These are phyloP conservation scores for Isochrysis galbana DNA, from an alignment of 78 protist species.

Conservation along the genomic window DNA sequence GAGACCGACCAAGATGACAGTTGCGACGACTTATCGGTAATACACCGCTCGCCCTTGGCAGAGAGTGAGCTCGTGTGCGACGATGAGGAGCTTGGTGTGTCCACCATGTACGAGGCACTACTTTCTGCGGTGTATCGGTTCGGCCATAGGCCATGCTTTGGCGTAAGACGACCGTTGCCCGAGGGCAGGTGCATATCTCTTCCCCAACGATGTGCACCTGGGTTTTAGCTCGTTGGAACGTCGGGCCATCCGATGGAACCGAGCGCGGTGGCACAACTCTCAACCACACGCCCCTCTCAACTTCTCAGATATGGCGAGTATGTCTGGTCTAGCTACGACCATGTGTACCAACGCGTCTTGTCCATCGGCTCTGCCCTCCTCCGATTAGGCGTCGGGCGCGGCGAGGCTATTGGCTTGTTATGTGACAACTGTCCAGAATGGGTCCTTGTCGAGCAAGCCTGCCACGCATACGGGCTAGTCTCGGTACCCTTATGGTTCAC, in stretches of 20 bases:
- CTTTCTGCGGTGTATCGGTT: not conserved
- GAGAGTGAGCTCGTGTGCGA: not conserved
- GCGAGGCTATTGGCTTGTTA: not conserved
- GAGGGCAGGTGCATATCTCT: too few relatives aligned
- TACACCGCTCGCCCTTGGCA: not conserved
- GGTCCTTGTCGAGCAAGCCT: slow-evolving; percentile 4
- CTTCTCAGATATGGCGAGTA: not conserved
- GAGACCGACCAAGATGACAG: too few relatives aligned
- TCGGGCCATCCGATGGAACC: not conserved
- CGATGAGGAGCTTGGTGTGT: slow-evolving; percentile 11
- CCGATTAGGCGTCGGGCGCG: not conserved
- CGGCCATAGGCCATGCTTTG: not conserved
- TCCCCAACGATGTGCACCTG: too few relatives aligned
- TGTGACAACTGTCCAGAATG: not conserved
- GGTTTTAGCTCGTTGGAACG: too few relatives aligned
- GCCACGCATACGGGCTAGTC: slow-evolving; percentile 15
- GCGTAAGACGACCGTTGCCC: not conserved
- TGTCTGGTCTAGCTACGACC: not conserved
- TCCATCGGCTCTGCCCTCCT: not conserved
- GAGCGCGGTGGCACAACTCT: too few relatives aligned
- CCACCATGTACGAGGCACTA: slow-evolving; percentile 3
- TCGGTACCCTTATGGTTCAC: slow-evolving; percentile 10
- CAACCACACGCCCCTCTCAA: too few relatives aligned
- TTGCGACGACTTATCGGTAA: too few relatives aligned
- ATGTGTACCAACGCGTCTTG: not conserved